These are phyloP conservation scores for Leccinum huronense DNA, from an alignment of 1,284 basidiomycete genomes.

Conservation along the genomic window DNA sequence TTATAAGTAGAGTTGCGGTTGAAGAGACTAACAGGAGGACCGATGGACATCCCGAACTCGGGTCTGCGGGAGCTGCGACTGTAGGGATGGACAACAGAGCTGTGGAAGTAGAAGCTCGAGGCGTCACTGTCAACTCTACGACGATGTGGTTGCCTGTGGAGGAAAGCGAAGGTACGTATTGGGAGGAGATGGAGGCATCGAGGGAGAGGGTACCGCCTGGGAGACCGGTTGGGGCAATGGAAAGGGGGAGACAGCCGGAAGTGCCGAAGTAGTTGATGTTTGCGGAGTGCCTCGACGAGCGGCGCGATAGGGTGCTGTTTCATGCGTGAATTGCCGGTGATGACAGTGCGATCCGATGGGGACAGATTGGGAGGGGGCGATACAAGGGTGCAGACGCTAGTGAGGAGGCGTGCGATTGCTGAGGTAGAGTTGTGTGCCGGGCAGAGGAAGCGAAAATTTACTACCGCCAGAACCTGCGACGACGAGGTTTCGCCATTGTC, in stretches of 20 bases:
- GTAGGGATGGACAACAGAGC: constrained; percentile 35
- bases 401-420: constrained; percentile 96
- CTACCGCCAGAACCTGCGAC: constrained; percentile 83
- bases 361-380: constrained; percentile 44
- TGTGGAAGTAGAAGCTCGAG: constrained; percentile 70
- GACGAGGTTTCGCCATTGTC: constrained; percentile 89
- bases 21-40: constrained; percentile 50
- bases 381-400: constrained; percentile 91
- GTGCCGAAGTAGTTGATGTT: constrained; percentile 78
- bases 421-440: constrained; percentile 89
- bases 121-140: constrained; percentile 41
- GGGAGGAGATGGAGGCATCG: constrained; percentile 92
- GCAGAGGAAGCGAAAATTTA: constrained; percentile 70
- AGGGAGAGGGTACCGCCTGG: constrained; percentile 83
- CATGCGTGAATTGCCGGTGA: constrained; percentile 98
- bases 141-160: constrained; percentile 41
- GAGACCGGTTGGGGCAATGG: constrained; percentile 83
- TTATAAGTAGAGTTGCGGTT: constrained; percentile 43
- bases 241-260: constrained; percentile 85
- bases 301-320: constrained; percentile 96
- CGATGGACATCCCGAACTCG: constrained; percentile 49
- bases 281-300: constrained; percentile 91
- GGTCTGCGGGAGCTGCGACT: constrained; percentile 47
- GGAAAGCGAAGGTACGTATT: constrained; percentile 86
- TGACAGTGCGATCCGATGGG: constrained; percentile 57